These are phyloP conservation scores for Beauveria pseudobassiana DNA, from an alignment of 2,329 filamentous ascomycete species.

Conservation along the genomic window DNA sequence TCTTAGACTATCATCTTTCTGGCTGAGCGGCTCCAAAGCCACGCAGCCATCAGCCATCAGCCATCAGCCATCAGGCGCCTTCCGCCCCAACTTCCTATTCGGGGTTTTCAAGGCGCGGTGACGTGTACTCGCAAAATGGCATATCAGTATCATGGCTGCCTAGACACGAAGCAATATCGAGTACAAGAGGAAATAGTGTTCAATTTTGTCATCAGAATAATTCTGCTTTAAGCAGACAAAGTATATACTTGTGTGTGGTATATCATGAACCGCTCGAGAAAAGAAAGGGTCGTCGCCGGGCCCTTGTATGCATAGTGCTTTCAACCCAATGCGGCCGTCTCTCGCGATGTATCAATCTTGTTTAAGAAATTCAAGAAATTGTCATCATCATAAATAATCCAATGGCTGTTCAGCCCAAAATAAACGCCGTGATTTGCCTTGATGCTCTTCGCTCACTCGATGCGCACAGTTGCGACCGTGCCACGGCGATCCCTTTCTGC, in stretches of 20 bases:
- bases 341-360: conserved; percentile 1
- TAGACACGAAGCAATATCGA: neutral
- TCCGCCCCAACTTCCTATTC: neutral
- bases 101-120: too few species aligned
- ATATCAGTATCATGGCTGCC: neutral
- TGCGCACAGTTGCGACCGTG: neutral
- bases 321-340: neutral
- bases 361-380: neutral
- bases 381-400: conserved; percentile 3
- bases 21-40: neutral
- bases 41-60: neutral
- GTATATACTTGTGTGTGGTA: neutral
- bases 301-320: neutral
- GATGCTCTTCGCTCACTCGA: neutral
- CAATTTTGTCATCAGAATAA: neutral
- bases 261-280: neutral
- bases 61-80: neutral
- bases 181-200: neutral
- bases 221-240: neutral
- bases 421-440: conserved; percentile 1
- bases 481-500: neutral
- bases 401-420: neutral
- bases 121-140: too few species aligned
- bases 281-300: neutral
- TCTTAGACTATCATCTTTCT: too few species aligned